Conservation (phyloP, 2,329 filamentous ascomycete species). For the Penicillium hordei region DNA sequence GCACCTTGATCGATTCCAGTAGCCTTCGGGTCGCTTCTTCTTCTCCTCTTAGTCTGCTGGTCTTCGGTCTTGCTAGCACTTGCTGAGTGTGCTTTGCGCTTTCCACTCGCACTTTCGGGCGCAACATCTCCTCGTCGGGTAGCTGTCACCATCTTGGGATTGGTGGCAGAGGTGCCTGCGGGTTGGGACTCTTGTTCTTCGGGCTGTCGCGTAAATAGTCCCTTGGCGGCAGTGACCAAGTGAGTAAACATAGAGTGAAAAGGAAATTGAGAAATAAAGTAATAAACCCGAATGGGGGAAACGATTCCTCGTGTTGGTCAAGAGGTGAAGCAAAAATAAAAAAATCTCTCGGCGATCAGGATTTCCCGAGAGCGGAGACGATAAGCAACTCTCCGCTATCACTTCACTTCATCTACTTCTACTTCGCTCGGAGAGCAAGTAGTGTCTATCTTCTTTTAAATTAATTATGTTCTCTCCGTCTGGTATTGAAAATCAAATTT, state of each 20-base stretch:
- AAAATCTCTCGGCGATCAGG: constrained; percentile 26
- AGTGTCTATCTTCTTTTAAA: background rate
- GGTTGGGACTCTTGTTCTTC: constrained; percentile 17
- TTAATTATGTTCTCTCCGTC: background rate
- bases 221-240: constrained; percentile 44
- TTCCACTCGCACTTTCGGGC: constrained; percentile 27
- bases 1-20: constrained; percentile 18
- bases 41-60: constrained; percentile 37
- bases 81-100: constrained; percentile 34
- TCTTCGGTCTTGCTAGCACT: constrained; percentile 24
- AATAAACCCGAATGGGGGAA: constrained; percentile 5
- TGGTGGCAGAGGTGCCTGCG: constrained; percentile 18
- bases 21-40: constrained; percentile 28
- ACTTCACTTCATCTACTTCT: background rate
- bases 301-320: constrained; percentile 3
- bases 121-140: constrained; percentile 32
- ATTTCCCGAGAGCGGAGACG: constrained; percentile 25
- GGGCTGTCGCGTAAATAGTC: constrained; percentile 39
- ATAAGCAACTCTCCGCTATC: constrained; percentile 15
- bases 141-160: constrained; percentile 37
- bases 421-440: background rate
- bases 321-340: constrained; percentile 22
- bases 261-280: constrained; percentile 5
- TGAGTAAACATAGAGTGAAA: constrained; percentile 43
- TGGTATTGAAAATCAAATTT: background rate